phyloP scores from a whole-genome alignment of 257 asterid species.

The Ballota nigra region DNA sequence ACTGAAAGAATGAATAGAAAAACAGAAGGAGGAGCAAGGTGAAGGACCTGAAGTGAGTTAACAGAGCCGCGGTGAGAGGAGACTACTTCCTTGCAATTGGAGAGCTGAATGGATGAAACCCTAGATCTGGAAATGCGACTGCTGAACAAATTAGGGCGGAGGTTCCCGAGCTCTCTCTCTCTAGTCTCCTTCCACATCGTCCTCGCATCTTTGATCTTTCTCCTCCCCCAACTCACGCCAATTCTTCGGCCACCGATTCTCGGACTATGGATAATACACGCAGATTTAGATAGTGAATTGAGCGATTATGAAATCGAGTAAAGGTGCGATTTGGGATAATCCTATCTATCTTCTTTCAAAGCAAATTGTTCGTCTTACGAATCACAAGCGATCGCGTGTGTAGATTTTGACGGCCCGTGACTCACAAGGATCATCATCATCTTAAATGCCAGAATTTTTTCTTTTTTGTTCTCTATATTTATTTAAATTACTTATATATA shows the following conservation, averaged over 20 bases:
- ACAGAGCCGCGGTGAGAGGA: conserved; percentile 90
- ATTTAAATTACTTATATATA: too few species aligned
- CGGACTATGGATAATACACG: conserved; percentile 4
- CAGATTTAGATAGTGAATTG: not conserved
- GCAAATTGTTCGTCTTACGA: conserved; percentile 2
- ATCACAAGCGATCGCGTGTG: not conserved
- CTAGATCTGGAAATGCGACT: conserved; percentile 60
- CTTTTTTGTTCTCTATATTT: too few species aligned
- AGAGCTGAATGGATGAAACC: conserved; percentile 70
- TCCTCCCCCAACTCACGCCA: conserved; percentile 34
- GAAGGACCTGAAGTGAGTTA: conserved; percentile 83
- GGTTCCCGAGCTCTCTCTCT: conserved; percentile 87
- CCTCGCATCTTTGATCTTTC: conserved; percentile 88
- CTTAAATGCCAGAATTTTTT: not conserved
- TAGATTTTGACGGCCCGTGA: not conserved
- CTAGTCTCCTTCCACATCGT: conserved; percentile 97
- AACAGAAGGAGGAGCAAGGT: not conserved
- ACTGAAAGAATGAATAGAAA: not conserved
- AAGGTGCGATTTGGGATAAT: not conserved
- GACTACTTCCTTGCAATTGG: conserved; percentile 86
- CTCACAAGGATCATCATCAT: not conserved
- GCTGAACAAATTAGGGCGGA: conserved; percentile 78
- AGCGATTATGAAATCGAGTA: not conserved
- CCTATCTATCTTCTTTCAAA: not conserved
- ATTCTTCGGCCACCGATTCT: conserved; percentile 25